These are phyloP conservation scores for Colletotrichum shisoi DNA, from an alignment of 2,329 filamentous ascomycete species.

Conservation along the genomic window DNA sequence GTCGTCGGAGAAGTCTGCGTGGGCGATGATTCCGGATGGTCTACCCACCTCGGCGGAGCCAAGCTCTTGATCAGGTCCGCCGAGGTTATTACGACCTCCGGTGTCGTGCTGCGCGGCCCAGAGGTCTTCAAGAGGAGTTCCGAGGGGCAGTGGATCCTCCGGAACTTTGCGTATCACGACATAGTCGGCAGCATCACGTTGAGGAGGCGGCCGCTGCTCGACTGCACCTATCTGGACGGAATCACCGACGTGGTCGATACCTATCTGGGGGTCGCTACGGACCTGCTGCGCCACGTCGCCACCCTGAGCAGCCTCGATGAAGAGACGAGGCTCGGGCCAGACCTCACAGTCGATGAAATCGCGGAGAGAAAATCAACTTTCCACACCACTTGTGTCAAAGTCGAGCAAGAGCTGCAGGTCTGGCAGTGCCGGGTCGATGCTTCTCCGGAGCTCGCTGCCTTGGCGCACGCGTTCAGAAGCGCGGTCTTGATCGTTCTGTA, in stretches of 20 bases:
- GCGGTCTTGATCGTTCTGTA: conserved; percentile 29
- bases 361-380: neutral
- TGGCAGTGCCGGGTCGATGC: conserved; percentile 29
- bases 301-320: conserved; percentile 26
- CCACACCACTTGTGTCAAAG: conserved; percentile 6
- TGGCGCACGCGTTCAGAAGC: conserved; percentile 29
- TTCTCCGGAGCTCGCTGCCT: conserved; percentile 12
- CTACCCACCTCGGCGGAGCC: conserved; percentile 35
- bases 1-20: conserved; percentile 33
- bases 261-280: conserved; percentile 38
- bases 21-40: conserved; percentile 30
- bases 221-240: conserved; percentile 33
- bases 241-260: conserved; percentile 39
- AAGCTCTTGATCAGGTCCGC: conserved; percentile 38
- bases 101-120: conserved; percentile 15
- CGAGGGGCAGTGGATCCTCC: conserved; percentile 39
- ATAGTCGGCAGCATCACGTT: conserved; percentile 35
- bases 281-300: conserved; percentile 27
- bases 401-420: conserved; percentile 28
- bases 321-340: conserved; percentile 6
- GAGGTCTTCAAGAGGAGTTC: conserved; percentile 36
- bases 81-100: conserved; percentile 1
- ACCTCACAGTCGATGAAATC: neutral
- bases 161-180: conserved; percentile 41
- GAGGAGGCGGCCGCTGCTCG: conserved; percentile 31